A percentile compares a stretch with the other conserved stretches of the same genome.
phyloP scores from a whole-genome alignment of 1,284 basidiomycete species.

The Microbotryum silenes-acaulis region DNA sequence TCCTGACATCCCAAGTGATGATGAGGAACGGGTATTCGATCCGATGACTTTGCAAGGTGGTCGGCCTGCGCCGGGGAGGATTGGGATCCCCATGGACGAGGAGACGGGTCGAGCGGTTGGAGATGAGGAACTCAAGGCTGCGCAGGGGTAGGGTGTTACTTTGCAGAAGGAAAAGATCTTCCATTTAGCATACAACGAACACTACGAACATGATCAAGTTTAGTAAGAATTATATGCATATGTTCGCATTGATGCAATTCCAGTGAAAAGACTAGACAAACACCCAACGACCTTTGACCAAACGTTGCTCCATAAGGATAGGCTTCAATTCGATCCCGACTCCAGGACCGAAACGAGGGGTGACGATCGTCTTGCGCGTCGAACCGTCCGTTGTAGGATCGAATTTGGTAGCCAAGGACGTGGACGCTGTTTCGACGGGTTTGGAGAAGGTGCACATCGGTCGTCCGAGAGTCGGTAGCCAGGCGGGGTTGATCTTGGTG shows the following conservation, averaged over 20 bases:
- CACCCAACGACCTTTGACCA: conserved; percentile 44
- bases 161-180: too few species aligned
- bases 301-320: conserved; percentile 50
- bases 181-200: too few species aligned
- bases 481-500: conserved; percentile 78
- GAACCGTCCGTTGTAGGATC: conserved; percentile 43
- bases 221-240: too few species aligned
- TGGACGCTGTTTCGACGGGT: conserved; percentile 18
- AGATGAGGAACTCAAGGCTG: too few species aligned
- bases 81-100: too few species aligned
- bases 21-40: too few species aligned
- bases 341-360: conserved; percentile 69
- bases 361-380: conserved; percentile 50
- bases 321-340: conserved; percentile 74
- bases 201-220: too few species aligned
- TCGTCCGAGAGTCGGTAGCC: conserved; percentile 73
- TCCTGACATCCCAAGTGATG: too few species aligned
- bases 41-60: too few species aligned
- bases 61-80: too few species aligned
- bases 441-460: conserved; percentile 66
- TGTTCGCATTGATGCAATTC: background rate
- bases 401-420: conserved; percentile 36
- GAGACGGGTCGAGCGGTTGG: too few species aligned
- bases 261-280: conserved; percentile 2
- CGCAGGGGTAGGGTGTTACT: too few species aligned